These are phyloP conservation scores for Oxytropis ochrocephala DNA, from an alignment of 306 rosid genomes.

Conservation along the genomic window DNA sequence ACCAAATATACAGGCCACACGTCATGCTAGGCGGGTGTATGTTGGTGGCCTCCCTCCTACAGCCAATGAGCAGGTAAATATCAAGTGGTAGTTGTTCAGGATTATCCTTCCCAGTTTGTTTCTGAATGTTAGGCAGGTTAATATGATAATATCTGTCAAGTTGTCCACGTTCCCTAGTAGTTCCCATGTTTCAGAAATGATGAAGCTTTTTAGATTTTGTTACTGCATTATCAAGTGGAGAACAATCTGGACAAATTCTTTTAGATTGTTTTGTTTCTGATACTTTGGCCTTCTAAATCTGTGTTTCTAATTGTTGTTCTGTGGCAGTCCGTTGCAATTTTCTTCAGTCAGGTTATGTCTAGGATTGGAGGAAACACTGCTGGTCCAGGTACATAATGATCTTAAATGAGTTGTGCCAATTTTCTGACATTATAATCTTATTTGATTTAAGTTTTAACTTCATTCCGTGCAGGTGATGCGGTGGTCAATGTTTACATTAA, in stretches of 20 bases:
- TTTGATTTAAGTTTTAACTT: neutral
- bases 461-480: slow-evolving; percentile 73
- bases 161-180: neutral
- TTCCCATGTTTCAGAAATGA: neutral
- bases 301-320: slow-evolving; percentile 3
- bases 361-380: slow-evolving; percentile 98
- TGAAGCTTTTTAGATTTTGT: neutral
- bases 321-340: slow-evolving; percentile 95
- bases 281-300: neutral
- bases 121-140: neutral
- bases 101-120: neutral
- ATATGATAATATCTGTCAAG: neutral
- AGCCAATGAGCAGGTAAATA: slow-evolving; percentile 87
- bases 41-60: slow-evolving; percentile 99
- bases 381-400: slow-evolving; percentile 65
- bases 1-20: slow-evolving; percentile 60
- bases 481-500: slow-evolving; percentile 96
- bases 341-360: slow-evolving; percentile 96
- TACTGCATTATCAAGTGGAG: neutral
- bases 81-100: neutral
- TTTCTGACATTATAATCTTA: neutral
- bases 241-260: neutral
- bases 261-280: neutral
- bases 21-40: slow-evolving; percentile 97
- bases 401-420: neutral